Evolutionary conservation across 2,329 filamentous ascomycete species (phyloP).

Genomic region (Ophiostoma sp.): DNA sequence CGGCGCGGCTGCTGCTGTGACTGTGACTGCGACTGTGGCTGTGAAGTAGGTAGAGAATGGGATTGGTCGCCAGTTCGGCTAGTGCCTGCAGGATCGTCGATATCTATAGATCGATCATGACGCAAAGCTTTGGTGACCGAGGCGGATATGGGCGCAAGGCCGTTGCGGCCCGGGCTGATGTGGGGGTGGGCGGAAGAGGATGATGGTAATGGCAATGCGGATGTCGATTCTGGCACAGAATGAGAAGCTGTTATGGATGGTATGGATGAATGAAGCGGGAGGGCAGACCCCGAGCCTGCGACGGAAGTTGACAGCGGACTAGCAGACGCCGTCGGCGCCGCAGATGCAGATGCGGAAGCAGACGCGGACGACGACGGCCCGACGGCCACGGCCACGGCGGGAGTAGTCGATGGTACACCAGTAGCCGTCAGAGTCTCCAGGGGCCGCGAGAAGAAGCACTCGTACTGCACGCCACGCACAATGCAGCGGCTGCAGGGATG

Average conservation of each 20-base stretch:
- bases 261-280: background rate
- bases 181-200: background rate
- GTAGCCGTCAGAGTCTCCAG: constrained; percentile 11
- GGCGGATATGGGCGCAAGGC: constrained; percentile 14
- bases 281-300: background rate
- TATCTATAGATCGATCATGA: constrained; percentile 17
- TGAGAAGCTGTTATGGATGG: background rate
- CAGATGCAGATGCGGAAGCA: background rate
- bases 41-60: background rate
- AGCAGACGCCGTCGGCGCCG: constrained; percentile 5
- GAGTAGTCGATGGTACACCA: background rate
- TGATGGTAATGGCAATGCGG: background rate
- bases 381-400: background rate
- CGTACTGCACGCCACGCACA: constrained; percentile 27
- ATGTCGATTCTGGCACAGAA: background rate
- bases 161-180: constrained; percentile 18
- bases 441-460: constrained; percentile 28
- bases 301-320: constrained; percentile 18
- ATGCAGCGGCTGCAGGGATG: constrained; percentile 31
- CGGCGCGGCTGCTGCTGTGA: constrained; percentile 14
- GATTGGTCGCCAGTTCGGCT: background rate
- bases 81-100: constrained; percentile 11
- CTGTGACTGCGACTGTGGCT: background rate
- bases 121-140: background rate
- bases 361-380: background rate